A percentile compares a stretch with the other conserved stretches of the same genome.
phyloP scores from a whole-genome alignment of 305 asterid species.

The Lippia alba region DNA sequence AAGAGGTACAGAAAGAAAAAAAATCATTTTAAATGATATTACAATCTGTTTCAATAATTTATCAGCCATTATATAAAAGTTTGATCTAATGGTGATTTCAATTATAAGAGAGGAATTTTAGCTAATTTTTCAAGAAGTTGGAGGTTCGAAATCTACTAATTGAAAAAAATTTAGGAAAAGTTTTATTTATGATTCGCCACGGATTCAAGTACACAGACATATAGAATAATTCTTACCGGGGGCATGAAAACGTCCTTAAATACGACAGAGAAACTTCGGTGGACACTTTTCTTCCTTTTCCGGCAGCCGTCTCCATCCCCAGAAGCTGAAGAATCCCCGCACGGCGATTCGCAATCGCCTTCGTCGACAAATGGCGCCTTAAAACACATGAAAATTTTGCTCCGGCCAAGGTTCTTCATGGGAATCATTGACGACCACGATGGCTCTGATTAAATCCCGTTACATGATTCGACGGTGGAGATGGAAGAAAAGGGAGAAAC shows the following conservation, averaged over 20 bases:
- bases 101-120: too few species aligned
- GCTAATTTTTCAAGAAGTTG: too few species aligned
- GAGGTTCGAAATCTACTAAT: too few species aligned
- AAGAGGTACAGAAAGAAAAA: too few species aligned
- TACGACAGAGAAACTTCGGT: slow-evolving; percentile 41
- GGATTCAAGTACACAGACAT: too few species aligned
- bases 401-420: slow-evolving; percentile 38
- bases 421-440: slow-evolving; percentile 33
- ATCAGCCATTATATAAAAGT: too few species aligned
- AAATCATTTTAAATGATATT: too few species aligned
- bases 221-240: slow-evolving; percentile 27
- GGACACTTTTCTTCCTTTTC: slow-evolving; percentile 31
- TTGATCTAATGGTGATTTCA: too few species aligned
- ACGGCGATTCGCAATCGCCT: not conserved
- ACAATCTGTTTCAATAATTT: too few species aligned
- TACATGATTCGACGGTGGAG: slow-evolving; percentile 6
- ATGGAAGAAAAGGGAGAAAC: slow-evolving; percentile 2
- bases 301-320: slow-evolving; percentile 23
- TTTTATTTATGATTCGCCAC: too few species aligned
- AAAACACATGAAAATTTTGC: slow-evolving; percentile 40
- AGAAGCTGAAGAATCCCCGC: slow-evolving; percentile 3
- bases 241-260: slow-evolving; percentile 42
- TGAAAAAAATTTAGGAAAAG: too few species aligned
- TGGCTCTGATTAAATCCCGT: slow-evolving; percentile 30
- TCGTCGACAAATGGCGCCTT: slow-evolving; percentile 21